phyloP scores from a whole-genome alignment of 2,329 filamentous ascomycete genomes.

The Huntiella savannae region DNA sequence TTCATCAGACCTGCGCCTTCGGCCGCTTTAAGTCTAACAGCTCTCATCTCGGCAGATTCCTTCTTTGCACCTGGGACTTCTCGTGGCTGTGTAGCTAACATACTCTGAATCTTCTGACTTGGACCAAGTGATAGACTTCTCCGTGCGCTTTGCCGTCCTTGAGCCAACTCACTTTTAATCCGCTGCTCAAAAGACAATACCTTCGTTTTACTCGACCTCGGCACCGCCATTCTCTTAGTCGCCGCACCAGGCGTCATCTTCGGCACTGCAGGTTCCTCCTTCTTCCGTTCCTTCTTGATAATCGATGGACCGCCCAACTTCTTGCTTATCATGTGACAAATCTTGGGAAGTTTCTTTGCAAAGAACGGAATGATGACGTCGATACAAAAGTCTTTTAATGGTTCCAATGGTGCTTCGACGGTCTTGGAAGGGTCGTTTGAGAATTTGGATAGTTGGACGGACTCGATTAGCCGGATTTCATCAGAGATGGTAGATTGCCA shows the following conservation, averaged over 20 bases:
- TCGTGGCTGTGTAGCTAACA: slow-evolving; percentile 49
- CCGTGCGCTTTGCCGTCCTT: slow-evolving; percentile 14
- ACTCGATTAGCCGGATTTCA: slow-evolving; percentile 30
- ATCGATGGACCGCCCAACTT: slow-evolving; percentile 57
- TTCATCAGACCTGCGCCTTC: slow-evolving; percentile 17
- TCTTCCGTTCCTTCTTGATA: slow-evolving; percentile 1
- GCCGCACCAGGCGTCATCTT: slow-evolving; percentile 33
- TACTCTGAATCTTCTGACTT: slow-evolving; percentile 39
- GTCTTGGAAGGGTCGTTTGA: slow-evolving; percentile 19
- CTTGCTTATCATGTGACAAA: slow-evolving; percentile 50
- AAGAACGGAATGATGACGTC: slow-evolving; percentile 73
- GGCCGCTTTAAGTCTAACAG: slow-evolving; percentile 24
- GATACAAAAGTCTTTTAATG: slow-evolving; percentile 56
- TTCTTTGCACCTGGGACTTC: slow-evolving; percentile 43
- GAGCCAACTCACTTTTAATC: slow-evolving; percentile 7
- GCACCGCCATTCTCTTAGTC: slow-evolving; percentile 32
- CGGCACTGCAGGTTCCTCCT: slow-evolving; percentile 26
- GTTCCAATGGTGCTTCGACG: slow-evolving; percentile 33
- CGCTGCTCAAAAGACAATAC: slow-evolving; percentile 21
- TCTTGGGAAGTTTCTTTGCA: slow-evolving; percentile 52
- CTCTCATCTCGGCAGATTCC: slow-evolving; percentile 44
- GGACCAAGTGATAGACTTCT: slow-evolving; percentile 38
- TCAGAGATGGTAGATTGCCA: slow-evolving; percentile 61
- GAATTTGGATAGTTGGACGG: slow-evolving; percentile 24
- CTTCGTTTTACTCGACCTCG: slow-evolving; percentile 43